Evolutionary conservation across 2,329 filamentous ascomycete species (phyloP).

Genomic region (Penicillium sp.): DNA sequence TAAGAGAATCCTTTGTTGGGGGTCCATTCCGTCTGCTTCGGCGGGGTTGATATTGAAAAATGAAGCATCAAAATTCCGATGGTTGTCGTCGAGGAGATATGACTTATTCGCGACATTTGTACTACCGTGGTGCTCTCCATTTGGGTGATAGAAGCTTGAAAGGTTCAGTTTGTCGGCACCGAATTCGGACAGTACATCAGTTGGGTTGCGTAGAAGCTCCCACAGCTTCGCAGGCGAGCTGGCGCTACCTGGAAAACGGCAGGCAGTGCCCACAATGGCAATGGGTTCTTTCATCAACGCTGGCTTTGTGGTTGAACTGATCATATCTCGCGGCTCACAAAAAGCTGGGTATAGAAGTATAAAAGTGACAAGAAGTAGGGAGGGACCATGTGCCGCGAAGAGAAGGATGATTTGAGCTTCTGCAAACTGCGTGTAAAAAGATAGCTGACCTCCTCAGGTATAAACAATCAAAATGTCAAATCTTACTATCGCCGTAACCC

Average conservation of each 20-base stretch:
- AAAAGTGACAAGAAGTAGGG: too few species aligned
- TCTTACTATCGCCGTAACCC: too few species aligned
- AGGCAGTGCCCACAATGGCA: background rate
- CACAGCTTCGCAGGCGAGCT: background rate
- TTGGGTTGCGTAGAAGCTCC: background rate
- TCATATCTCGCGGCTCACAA: too few species aligned
- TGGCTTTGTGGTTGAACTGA: background rate
- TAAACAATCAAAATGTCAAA: too few species aligned
- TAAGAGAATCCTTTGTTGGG: background rate
- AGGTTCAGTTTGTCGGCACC: background rate
- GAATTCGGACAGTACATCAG: background rate
- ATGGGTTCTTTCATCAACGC: background rate
- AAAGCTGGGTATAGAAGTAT: too few species aligned
- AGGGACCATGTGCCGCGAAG: too few species aligned
- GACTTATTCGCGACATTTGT: background rate
- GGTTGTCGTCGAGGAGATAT: background rate
- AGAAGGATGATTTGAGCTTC: too few species aligned
- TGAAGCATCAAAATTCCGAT: background rate
- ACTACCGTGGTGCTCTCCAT: background rate
- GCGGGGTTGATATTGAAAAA: background rate
- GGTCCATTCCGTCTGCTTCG: background rate
- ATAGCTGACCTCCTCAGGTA: too few species aligned
- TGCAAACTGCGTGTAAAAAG: too few species aligned
- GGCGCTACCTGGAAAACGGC: background rate
- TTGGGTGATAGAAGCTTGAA: background rate